phyloP scores from a whole-genome alignment of 345 rosid genomes.

The Salix dunnii region DNA sequence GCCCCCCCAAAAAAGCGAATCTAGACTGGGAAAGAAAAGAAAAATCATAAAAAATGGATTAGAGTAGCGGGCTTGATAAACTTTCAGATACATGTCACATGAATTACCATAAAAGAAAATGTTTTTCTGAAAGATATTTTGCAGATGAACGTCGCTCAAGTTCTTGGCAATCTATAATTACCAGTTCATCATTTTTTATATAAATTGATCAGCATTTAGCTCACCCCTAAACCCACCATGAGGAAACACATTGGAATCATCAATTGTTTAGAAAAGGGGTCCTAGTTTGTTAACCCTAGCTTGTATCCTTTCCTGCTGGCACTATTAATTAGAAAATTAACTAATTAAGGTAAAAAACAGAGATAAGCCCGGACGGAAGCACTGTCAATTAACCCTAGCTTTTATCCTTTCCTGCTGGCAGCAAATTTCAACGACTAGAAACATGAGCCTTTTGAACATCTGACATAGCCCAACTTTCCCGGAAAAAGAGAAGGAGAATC shows the following conservation, averaged over 20 bases:
- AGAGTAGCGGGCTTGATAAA: background rate
- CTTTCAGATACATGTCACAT: too few species aligned
- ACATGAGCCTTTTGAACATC: background rate
- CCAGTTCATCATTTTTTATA: too few species aligned
- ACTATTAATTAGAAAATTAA: background rate
- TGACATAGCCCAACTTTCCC: conserved; percentile 7
- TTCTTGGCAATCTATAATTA: background rate
- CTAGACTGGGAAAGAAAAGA: background rate
- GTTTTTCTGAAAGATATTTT: too few species aligned
- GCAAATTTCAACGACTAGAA: background rate
- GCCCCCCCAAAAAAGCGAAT: background rate
- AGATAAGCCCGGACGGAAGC: too few species aligned
- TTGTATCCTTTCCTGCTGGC: too few species aligned
- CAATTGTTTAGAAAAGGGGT: background rate
- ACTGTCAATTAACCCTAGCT: background rate
- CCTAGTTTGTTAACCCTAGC: too few species aligned
- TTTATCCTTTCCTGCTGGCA: background rate
- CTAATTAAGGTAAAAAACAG: background rate
- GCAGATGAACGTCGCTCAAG: background rate
- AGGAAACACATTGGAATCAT: background rate
- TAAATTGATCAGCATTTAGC: background rate
- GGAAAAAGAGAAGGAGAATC: background rate
- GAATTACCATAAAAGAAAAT: too few species aligned
- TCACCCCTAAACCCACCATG: background rate
- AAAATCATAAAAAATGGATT: background rate